These are phyloP conservation scores for Pseudopediastrum boryanum DNA, from an alignment of 139 green algal genomes.

Conservation along the genomic window DNA sequence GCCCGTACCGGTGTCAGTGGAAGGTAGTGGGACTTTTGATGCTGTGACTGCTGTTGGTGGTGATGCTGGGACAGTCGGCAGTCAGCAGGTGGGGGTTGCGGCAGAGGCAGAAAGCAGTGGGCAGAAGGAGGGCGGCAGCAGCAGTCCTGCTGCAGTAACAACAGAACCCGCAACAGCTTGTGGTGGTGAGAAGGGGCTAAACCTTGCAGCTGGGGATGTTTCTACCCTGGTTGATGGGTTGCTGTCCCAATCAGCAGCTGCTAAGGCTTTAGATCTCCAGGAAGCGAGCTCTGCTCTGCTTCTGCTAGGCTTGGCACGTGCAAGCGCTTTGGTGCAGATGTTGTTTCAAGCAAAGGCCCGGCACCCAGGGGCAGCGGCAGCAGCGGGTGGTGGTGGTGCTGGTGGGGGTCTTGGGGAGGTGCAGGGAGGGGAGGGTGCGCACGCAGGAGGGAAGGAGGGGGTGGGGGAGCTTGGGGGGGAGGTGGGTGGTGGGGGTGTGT, in stretches of 20 bases:
- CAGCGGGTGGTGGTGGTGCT: not conserved
- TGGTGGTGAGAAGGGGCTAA: not conserved
- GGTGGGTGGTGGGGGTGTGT: not conserved
- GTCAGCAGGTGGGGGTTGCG: too few species aligned
- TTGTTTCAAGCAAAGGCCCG: not conserved
- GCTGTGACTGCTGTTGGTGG: too few species aligned
- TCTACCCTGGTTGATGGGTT: not conserved
- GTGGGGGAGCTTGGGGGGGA: not conserved
- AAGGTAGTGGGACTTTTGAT: not conserved
- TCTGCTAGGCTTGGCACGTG: slow-evolving; percentile 16
- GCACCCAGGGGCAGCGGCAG: not conserved
- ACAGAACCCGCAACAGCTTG: not conserved
- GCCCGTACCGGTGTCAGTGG: not conserved
- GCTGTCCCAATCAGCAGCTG: not conserved
- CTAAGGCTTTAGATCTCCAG: slow-evolving; percentile 32
- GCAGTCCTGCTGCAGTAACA: not conserved
- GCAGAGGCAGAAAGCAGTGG: too few species aligned
- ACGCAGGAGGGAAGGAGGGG: not conserved
- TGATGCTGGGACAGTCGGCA: too few species aligned
- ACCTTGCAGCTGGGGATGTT: not conserved
- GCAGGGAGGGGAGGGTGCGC: not conserved
- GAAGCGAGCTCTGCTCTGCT: slow-evolving; percentile 24
- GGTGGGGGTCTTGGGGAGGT: not conserved
- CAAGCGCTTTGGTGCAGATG: not conserved
- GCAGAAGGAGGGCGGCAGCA: not conserved